A percentile compares a stretch with the other conserved stretches of the same genome.
Evolutionary conservation across 1,284 basidiomycete genomes (phyloP).

Genomic region (Cutaneotrichosporon sp.): DNA sequence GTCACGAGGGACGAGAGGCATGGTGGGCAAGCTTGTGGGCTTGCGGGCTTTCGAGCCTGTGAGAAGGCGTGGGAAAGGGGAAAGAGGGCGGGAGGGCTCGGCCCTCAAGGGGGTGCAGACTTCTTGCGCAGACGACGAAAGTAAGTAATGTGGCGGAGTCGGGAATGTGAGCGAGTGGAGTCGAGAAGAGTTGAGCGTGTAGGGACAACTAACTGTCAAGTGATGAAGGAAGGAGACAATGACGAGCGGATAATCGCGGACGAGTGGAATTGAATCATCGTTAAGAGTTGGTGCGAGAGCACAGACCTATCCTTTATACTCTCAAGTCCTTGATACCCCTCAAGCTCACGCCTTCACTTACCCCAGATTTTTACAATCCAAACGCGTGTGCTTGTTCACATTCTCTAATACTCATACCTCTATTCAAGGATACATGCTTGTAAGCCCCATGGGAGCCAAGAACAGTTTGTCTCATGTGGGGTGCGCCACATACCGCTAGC

Average conservation of each 20-base stretch:
- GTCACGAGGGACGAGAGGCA: background rate
- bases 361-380: background rate
- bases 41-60: background rate
- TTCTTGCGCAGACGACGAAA: background rate
- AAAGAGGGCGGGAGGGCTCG: background rate
- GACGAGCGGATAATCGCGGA: background rate
- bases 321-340: background rate
- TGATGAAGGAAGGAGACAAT: background rate
- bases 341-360: background rate
- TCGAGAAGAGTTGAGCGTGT: background rate
- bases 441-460: background rate
- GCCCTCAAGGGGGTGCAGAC: background rate
- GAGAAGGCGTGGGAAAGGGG: background rate
- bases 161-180: background rate
- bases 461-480: background rate
- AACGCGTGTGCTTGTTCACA: background rate
- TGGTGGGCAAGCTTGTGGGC: background rate
- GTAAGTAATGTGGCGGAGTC: background rate
- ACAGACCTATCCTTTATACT: background rate
- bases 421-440: background rate
- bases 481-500: background rate
- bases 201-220: background rate
- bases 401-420: background rate
- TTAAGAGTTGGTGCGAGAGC: background rate
- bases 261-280: background rate